phyloP scores from a whole-genome alignment of 1,284 basidiomycete species.

The Ustilago xerochloae region DNA sequence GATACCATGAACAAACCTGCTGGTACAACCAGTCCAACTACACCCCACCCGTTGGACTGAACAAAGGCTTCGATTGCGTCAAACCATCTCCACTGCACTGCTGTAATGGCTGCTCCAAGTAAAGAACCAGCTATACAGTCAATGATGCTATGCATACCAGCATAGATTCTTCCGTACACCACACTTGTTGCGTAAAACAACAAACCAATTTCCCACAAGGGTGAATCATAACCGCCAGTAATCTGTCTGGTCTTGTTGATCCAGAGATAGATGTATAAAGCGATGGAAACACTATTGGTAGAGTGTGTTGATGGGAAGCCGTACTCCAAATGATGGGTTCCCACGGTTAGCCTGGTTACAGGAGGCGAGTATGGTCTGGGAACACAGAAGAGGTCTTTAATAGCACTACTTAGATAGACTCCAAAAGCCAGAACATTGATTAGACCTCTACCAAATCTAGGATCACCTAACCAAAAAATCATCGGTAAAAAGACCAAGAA shows the following conservation, averaged over 20 bases:
- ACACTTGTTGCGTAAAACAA: slow-evolving; percentile 74
- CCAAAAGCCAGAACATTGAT: slow-evolving; percentile 79
- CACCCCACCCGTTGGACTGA: slow-evolving; percentile 69
- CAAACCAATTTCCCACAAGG: slow-evolving; percentile 50
- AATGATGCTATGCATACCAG: slow-evolving; percentile 69
- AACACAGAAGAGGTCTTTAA: slow-evolving; percentile 89
- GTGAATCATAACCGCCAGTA: slow-evolving; percentile 29
- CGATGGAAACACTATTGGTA: slow-evolving; percentile 88
- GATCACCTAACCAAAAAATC: slow-evolving; percentile 86
- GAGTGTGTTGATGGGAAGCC: slow-evolving; percentile 97
- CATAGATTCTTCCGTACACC: slow-evolving; percentile 86
- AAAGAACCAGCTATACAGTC: slow-evolving; percentile 66
- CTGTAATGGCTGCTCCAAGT: slow-evolving; percentile 58
- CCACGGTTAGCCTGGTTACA: slow-evolving; percentile 77
- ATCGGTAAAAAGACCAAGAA: slow-evolving; percentile 90
- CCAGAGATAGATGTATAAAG: slow-evolving; percentile 68
- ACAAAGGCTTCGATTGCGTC: slow-evolving; percentile 69
- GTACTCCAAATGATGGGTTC: slow-evolving; percentile 73
- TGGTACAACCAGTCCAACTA: slow-evolving; percentile 73
- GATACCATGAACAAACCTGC: slow-evolving; percentile 78
- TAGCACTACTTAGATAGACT: slow-evolving; percentile 83
- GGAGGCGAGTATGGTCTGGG: slow-evolving; percentile 92
- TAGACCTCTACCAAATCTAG: slow-evolving; percentile 73
- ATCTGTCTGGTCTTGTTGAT: slow-evolving; percentile 24
- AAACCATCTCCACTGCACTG: slow-evolving; percentile 70